Evolutionary conservation across 805 yeast genomes (phyloP).

Genomic region (Blastobotrys muscicola): DNA sequence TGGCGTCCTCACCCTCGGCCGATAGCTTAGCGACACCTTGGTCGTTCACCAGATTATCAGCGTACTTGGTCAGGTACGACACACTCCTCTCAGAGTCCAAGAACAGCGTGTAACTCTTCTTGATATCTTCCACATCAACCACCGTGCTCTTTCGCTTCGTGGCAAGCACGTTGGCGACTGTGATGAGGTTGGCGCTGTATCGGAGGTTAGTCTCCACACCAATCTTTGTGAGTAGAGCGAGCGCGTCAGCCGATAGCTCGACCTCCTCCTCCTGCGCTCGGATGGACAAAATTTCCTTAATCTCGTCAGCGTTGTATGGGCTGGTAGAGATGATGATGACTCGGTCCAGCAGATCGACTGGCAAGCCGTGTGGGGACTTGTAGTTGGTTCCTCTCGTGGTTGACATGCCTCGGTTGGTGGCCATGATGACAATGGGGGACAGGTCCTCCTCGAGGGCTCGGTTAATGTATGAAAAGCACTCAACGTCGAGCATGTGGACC

Average conservation of each 20-base stretch:
- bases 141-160: slow-evolving; percentile 61
- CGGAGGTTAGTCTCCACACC: slow-evolving; percentile 86
- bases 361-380: slow-evolving; percentile 96
- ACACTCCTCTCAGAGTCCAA: slow-evolving; percentile 87
- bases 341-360: slow-evolving; percentile 88
- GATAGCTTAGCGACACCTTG: slow-evolving; percentile 61
- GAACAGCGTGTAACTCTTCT: slow-evolving; percentile 78
- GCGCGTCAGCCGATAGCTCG: slow-evolving; percentile 70
- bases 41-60: slow-evolving; percentile 67
- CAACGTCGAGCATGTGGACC: slow-evolving; percentile 97
- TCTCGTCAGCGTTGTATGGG: slow-evolving; percentile 70
- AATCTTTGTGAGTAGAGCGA: slow-evolving; percentile 78
- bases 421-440: slow-evolving; percentile 96
- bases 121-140: slow-evolving; percentile 74
- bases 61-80: slow-evolving; percentile 63
- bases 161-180: slow-evolving; percentile 84
- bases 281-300: slow-evolving; percentile 74
- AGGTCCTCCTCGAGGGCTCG: slow-evolving; percentile 94
- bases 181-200: slow-evolving; percentile 82
- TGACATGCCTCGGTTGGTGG: slow-evolving; percentile 94
- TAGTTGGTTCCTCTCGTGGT: slow-evolving; percentile 88
- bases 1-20: slow-evolving; percentile 15
- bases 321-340: slow-evolving; percentile 84
- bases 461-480: slow-evolving; percentile 88
- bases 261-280: slow-evolving; percentile 94